A percentile compares a stretch with the other conserved stretches of the same genome.
phyloP scores from a whole-genome alignment of 2,329 filamentous ascomycete species.

The Verticillium tricorpus region DNA sequence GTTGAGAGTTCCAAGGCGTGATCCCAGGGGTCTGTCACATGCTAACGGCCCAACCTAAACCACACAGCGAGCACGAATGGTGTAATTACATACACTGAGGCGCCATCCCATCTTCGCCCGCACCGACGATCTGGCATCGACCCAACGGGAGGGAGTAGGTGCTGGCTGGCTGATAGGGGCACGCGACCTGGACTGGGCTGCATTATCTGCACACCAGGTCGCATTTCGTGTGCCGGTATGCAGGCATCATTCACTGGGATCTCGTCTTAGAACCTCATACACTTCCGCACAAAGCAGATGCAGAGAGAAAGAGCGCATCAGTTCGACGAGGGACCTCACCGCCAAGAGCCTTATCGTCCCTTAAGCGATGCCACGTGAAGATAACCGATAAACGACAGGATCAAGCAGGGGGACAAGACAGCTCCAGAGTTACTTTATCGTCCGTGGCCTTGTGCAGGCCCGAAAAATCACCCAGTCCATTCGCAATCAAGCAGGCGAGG shows the following conservation, averaged over 20 bases:
- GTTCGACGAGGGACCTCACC: too few relatives aligned
- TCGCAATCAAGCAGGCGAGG: background rate
- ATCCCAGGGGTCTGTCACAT: background rate
- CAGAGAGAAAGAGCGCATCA: too few relatives aligned
- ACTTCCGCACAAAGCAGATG: too few relatives aligned
- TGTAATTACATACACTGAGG: background rate
- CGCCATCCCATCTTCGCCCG: background rate
- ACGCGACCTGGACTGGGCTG: conserved; percentile 6
- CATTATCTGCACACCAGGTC: background rate
- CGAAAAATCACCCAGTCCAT: background rate
- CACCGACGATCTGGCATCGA: background rate
- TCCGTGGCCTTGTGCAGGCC: background rate
- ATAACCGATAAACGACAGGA: background rate
- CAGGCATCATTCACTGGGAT: background rate
- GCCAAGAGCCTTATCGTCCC: background rate
- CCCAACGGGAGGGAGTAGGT: background rate
- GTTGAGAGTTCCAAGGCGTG: background rate
- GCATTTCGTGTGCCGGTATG: background rate
- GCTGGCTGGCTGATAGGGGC: conserved; percentile 6
- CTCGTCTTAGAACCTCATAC: background rate
- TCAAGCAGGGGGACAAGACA: background rate
- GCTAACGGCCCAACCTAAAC: background rate
- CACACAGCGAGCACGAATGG: background rate
- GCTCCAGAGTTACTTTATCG: background rate
- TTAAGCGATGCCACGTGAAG: background rate